A percentile compares a stretch with the other conserved stretches of the same genome.
phyloP scores from a whole-genome alignment of 176 grass and related monocot species.

The Cocos nucifera region DNA sequence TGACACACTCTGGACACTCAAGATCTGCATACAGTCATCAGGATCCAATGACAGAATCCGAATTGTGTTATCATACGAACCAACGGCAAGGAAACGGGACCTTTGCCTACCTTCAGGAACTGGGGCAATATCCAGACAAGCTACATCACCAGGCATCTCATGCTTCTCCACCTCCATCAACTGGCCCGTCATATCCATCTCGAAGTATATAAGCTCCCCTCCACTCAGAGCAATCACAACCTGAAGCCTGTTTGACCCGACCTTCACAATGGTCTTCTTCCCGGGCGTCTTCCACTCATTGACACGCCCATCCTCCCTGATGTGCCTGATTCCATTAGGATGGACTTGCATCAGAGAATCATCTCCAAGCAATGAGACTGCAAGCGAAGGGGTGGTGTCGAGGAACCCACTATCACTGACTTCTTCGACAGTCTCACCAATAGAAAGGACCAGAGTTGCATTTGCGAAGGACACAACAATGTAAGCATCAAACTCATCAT shows the following conservation, averaged over 20 bases:
- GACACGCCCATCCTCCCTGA: constrained; percentile 95
- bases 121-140: constrained; percentile 78
- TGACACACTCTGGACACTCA: constrained; percentile 85
- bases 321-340: constrained; percentile 88
- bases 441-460: constrained; percentile 89
- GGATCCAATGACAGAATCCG: constrained; percentile 87
- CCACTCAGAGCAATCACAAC: constrained; percentile 95
- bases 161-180: constrained; percentile 97
- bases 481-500: constrained; percentile 91
- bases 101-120: constrained; percentile 91
- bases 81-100: constrained; percentile 89
- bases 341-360: constrained; percentile 99
- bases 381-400: constrained; percentile 81
- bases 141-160: constrained; percentile 97
- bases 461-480: constrained; percentile 92
- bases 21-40: constrained; percentile 78
- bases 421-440: constrained; percentile 97
- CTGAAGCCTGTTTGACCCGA: constrained; percentile 85
- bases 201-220: constrained; percentile 96
- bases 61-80: constrained; percentile 93
- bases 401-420: constrained; percentile 92
- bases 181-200: constrained; percentile 96
- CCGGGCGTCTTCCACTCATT: constrained; percentile 95
- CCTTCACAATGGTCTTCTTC: constrained; percentile 97
- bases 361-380: constrained; percentile 82